These are phyloP conservation scores for Lachancea kluyveri DNA, from an alignment of 805 yeast genomes.

Conservation along the genomic window DNA sequence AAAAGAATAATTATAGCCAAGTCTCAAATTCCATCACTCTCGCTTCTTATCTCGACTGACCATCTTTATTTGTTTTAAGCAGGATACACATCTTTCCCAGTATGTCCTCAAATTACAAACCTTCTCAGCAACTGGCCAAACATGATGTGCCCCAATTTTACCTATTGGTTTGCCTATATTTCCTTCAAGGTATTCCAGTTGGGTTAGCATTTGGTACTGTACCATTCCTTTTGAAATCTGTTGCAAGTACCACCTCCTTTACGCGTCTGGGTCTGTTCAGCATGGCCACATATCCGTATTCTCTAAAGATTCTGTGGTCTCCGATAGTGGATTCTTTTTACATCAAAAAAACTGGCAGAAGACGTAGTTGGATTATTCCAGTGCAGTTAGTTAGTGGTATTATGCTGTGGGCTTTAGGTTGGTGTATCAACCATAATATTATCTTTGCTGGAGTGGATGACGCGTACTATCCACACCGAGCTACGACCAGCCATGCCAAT, in stretches of 20 bases:
- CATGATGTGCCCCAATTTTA: slow-evolving; percentile 70
- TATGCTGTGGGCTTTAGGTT: slow-evolving; percentile 61
- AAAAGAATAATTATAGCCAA: too few relatives aligned
- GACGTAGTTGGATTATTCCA: slow-evolving; percentile 93
- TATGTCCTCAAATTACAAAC: too few relatives aligned
- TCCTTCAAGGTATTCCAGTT: slow-evolving; percentile 94
- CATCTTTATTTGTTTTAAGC: too few relatives aligned
- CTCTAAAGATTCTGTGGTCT: slow-evolving; percentile 88
- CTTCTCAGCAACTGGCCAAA: slow-evolving; percentile 25
- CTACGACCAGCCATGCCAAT: too few relatives aligned
- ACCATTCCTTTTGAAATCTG: slow-evolving; percentile 79
- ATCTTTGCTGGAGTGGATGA: slow-evolving; percentile 36
- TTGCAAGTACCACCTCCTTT: slow-evolving; percentile 55
- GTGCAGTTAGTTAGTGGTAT: slow-evolving; percentile 77
- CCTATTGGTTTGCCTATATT: slow-evolving; percentile 65
- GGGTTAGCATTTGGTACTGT: slow-evolving; percentile 93
- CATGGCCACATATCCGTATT: slow-evolving; percentile 91
- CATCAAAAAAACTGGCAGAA: slow-evolving; percentile 60
- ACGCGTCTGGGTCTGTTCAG: slow-evolving; percentile 89
- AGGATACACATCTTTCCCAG: too few relatives aligned
- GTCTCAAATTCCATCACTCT: too few relatives aligned
- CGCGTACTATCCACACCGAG: slow-evolving; percentile 17
- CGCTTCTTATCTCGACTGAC: too few relatives aligned
- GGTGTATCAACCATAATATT: slow-evolving; percentile 36
- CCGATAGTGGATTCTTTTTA: slow-evolving; percentile 92